phyloP scores from a whole-genome alignment of 2,329 filamentous ascomycete genomes.

The Dryadomyces sulphureus region DNA sequence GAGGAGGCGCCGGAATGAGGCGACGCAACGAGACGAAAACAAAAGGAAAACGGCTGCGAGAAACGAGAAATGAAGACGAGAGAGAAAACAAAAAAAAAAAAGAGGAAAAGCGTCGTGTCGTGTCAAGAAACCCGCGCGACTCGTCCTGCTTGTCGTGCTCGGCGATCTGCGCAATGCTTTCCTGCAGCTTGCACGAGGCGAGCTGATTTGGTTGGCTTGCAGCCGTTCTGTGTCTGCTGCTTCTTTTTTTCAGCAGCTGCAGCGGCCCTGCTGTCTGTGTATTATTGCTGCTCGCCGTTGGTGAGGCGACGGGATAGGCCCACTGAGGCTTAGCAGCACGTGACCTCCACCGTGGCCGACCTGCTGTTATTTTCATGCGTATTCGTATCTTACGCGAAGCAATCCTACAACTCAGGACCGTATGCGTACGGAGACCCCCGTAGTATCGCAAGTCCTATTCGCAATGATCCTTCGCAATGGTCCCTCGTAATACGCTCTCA shows the following conservation, averaged over 20 bases:
- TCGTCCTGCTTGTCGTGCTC: not conserved
- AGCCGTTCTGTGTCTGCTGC: not conserved
- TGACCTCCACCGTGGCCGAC: not conserved
- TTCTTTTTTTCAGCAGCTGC: not conserved
- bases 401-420: no score
- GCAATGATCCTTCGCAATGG: no score
- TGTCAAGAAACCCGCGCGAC: not conserved
- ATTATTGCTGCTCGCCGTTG: not conserved
- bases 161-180: not conserved
- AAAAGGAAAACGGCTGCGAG: not conserved
- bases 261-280: not conserved
- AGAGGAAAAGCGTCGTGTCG: not conserved
- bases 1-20: no score
- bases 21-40: no score
- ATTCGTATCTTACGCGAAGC: no score
- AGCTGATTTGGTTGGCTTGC: not conserved
- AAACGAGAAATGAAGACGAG: not conserved
- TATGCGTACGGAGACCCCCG: no score
- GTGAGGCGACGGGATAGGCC: slow-evolving; percentile 1
- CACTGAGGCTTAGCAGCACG: no score
- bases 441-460: no score
- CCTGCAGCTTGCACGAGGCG: not conserved
- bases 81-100: not conserved
- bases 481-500: no score
- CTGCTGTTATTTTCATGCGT: no score